Conservation (phyloP, 1,284 basidiomycete species). For the Apiotrichum sp. region DNA sequence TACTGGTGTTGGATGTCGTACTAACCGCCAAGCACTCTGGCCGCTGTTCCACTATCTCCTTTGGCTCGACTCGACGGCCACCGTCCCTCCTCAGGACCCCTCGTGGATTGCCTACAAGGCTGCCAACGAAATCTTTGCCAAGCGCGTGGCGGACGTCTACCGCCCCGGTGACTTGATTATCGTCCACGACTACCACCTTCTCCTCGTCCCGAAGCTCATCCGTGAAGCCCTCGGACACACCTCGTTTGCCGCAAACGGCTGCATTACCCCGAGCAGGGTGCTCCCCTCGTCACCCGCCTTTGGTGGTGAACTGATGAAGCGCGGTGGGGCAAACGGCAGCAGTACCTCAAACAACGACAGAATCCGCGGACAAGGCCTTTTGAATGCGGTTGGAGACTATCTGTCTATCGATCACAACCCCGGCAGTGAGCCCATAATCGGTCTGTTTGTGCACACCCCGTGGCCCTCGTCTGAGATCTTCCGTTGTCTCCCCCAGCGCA, state of each 20-base stretch:
- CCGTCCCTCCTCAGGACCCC: slow-evolving; percentile 56
- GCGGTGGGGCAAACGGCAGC: slow-evolving; percentile 25
- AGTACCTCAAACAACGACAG: neutral
- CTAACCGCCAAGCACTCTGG: slow-evolving; percentile 67
- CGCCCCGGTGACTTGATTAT: slow-evolving; percentile 83
- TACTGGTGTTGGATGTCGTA: neutral
- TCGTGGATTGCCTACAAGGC: slow-evolving; percentile 79
- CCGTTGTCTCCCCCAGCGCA: slow-evolving; percentile 80
- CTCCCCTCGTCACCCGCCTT: slow-evolving; percentile 10
- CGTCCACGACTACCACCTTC: slow-evolving; percentile 88
- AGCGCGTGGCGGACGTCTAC: slow-evolving; percentile 68
- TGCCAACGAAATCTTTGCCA: slow-evolving; percentile 81
- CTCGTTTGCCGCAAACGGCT: slow-evolving; percentile 1
- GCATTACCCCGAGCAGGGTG: neutral
- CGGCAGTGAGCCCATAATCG: slow-evolving; percentile 55
- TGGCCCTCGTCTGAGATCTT: slow-evolving; percentile 97
- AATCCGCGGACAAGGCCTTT: slow-evolving; percentile 1
- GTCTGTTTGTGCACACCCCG: slow-evolving; percentile 93
- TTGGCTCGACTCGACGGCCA: slow-evolving; percentile 74
- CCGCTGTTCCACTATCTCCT: slow-evolving; percentile 97
- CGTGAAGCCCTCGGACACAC: slow-evolving; percentile 56
- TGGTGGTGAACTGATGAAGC: slow-evolving; percentile 21
- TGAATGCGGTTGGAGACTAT: neutral
- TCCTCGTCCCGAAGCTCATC: slow-evolving; percentile 81
- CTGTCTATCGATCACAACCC: neutral